Conservation (phyloP, 2,329 filamentous ascomycete species). For the Aspergillus brunneoviolaceus region DNA sequence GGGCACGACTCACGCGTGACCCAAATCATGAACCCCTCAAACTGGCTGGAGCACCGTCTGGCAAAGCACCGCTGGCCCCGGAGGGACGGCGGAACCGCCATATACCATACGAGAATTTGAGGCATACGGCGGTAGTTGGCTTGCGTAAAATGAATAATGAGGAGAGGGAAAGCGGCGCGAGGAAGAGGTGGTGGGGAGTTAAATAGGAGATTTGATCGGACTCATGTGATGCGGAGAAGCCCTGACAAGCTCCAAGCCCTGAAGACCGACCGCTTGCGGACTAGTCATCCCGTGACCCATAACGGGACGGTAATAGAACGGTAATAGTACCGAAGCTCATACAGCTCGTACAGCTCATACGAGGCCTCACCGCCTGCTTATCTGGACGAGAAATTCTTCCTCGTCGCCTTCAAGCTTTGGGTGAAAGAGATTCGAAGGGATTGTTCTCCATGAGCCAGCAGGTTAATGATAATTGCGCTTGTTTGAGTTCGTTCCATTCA, state of each 20-base stretch:
- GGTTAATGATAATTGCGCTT: neutral
- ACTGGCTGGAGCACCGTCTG: conserved; percentile 45
- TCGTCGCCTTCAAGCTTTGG: neutral
- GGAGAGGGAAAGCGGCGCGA: conserved; percentile 16
- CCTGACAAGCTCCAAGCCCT: neutral
- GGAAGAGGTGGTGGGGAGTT: conserved; percentile 16
- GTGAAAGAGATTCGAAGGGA: neutral
- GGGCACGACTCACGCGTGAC: conserved; percentile 10
- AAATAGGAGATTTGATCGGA: neutral
- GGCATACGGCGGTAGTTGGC: conserved; percentile 30
- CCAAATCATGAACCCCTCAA: conserved; percentile 47
- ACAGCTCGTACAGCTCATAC: neutral
- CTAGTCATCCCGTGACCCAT: neutral
- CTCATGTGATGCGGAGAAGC: conserved; percentile 13
- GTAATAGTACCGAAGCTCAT: neutral
- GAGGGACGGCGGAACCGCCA: conserved; percentile 26
- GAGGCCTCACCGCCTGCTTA: neutral
- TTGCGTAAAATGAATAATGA: conserved; percentile 31
- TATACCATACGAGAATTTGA: conserved; percentile 23
- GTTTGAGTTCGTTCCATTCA: neutral
- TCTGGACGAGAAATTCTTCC: neutral
- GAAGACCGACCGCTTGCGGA: neutral
- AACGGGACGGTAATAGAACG: neutral
- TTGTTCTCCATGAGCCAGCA: neutral
- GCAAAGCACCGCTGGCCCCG: conserved; percentile 36